Percentiles rank a stretch among this genome's conserved stretches.
These are phyloP conservation scores for Fusarium sarcochroum DNA, from an alignment of 2,329 filamentous ascomycete genomes.

Conservation along the genomic window DNA sequence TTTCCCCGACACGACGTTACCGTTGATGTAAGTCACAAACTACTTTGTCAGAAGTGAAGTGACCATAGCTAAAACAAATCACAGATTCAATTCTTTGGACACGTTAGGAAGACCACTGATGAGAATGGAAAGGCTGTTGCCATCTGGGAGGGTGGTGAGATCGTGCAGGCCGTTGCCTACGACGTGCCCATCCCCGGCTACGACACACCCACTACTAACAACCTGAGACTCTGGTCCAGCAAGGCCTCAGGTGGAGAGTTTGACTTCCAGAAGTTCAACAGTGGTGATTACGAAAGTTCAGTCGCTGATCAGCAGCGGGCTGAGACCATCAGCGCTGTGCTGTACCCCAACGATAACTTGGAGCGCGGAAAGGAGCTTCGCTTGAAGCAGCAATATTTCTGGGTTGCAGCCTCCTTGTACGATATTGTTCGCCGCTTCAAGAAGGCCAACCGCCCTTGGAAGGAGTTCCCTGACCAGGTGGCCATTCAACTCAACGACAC, in stretches of 20 bases:
- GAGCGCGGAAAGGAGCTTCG: conserved; percentile 97
- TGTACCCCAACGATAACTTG: conserved; percentile 98
- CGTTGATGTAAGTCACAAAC: conserved; percentile 75
- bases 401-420: conserved; percentile 95
- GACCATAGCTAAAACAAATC: conserved; percentile 12
- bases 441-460: conserved; percentile 93
- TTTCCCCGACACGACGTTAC: conserved; percentile 96
- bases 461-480: conserved; percentile 91
- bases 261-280: conserved; percentile 99
- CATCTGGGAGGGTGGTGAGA: conserved; percentile 93
- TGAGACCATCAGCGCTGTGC: conserved; percentile 97
- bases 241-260: conserved; percentile 98
- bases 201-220: conserved; percentile 92
- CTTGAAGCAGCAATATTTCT: conserved; percentile 99
- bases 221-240: conserved; percentile 96
- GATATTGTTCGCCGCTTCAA: conserved; percentile 99
- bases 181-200: conserved; percentile 95
- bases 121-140: conserved; percentile 80
- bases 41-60: background rate
- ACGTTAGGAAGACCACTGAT: conserved; percentile 81
- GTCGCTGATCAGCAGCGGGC: conserved; percentile 98
- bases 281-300: conserved; percentile 95
- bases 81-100: conserved; percentile 92
- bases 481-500: conserved; percentile 99
- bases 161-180: conserved; percentile 91